These are phyloP conservation scores for Plantago ovata DNA, from an alignment of 257 asterid genomes.

Conservation along the genomic window DNA sequence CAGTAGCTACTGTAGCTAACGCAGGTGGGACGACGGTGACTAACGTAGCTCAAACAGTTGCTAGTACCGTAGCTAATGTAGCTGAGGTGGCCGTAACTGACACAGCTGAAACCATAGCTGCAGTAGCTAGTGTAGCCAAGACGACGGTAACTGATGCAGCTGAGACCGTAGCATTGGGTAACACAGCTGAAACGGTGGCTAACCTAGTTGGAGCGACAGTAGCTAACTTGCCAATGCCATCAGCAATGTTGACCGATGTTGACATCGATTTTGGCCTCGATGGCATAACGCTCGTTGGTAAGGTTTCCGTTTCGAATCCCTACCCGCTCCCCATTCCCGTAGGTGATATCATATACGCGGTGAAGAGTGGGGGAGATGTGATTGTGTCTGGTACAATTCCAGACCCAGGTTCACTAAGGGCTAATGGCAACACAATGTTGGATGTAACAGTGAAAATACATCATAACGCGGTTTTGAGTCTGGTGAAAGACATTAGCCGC, in stretches of 20 bases:
- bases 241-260: conserved; percentile 56
- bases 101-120: too few species aligned
- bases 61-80: too few species aligned
- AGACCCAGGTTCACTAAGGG: conserved; percentile 76
- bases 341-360: conserved; percentile 56
- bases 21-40: too few species aligned
- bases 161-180: too few species aligned
- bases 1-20: too few species aligned
- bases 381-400: conserved; percentile 61
- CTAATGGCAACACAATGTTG: conserved; percentile 43
- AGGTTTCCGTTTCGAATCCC: conserved; percentile 61
- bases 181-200: too few species aligned
- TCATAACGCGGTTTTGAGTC: neutral
- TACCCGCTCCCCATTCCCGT: conserved; percentile 64
- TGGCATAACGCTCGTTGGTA: conserved; percentile 53
- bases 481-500: neutral
- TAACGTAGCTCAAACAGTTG: too few species aligned
- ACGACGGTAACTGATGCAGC: too few species aligned
- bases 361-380: conserved; percentile 39
- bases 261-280: conserved; percentile 52
- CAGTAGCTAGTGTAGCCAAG: too few species aligned
- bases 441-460: conserved; percentile 33
- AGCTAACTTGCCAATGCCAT: conserved; percentile 51
- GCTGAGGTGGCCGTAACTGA: too few species aligned
- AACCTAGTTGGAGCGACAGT: too few species aligned